Percentiles rank a stretch among this genome's conserved stretches.
Conservation (phyloP, 1,284 basidiomycete species). For the Malassezia sympodialis region DNA sequence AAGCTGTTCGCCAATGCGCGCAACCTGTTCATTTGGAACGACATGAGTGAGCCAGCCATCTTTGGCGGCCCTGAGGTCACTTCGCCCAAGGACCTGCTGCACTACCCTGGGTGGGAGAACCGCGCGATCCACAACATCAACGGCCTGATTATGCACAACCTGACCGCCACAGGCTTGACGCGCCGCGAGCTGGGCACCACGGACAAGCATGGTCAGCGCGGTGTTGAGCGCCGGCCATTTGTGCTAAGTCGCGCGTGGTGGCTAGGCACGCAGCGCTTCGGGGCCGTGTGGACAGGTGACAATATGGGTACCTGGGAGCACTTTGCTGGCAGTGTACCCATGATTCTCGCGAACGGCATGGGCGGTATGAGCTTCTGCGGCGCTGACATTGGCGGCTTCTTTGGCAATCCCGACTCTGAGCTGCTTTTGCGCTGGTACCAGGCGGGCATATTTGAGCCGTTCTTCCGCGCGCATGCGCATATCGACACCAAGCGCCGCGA, state of each 20-base stretch:
- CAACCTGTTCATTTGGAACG: slow-evolving; percentile 87
- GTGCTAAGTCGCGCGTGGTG: slow-evolving; percentile 91
- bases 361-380: slow-evolving; percentile 90
- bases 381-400: slow-evolving; percentile 95
- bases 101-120: slow-evolving; percentile 92
- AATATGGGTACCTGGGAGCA: slow-evolving; percentile 97
- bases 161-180: slow-evolving; percentile 68
- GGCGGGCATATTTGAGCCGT: slow-evolving; percentile 85
- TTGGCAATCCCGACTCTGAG: slow-evolving; percentile 86
- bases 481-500: slow-evolving; percentile 96
- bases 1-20: slow-evolving; percentile 41
- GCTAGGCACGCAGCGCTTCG: slow-evolving; percentile 86
- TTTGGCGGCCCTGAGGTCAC: slow-evolving; percentile 98
- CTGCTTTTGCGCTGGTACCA: slow-evolving; percentile 97
- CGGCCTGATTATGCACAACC: slow-evolving; percentile 57
- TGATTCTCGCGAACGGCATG: slow-evolving; percentile 80
- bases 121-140: slow-evolving; percentile 90
- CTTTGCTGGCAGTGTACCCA: slow-evolving; percentile 83
- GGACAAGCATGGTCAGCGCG: slow-evolving; percentile 54
- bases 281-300: slow-evolving; percentile 98
- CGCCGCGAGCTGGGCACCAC: slow-evolving; percentile 59
- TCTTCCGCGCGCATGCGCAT: slow-evolving; percentile 97
- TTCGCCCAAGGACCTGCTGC: slow-evolving; percentile 85
- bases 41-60: slow-evolving; percentile 98
- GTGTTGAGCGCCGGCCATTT: slow-evolving; percentile 57